A percentile compares a stretch with the other conserved stretches of the same genome.
These are phyloP conservation scores for Stagonosporopsis tanaceti DNA, from an alignment of 2,329 filamentous ascomycete genomes.

Conservation along the genomic window DNA sequence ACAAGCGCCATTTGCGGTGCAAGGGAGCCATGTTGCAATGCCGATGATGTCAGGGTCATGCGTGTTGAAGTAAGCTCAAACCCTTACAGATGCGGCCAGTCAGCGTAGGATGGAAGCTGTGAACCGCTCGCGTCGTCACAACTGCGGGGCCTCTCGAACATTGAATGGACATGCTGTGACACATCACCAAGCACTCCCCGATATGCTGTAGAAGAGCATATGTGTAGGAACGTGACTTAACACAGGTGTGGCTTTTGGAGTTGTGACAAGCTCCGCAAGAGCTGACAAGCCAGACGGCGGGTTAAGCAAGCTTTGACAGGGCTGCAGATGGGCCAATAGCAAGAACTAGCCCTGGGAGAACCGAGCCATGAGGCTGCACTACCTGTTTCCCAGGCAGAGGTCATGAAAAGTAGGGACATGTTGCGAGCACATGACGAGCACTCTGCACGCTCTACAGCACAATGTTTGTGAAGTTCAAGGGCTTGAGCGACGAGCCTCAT, in stretches of 20 bases:
- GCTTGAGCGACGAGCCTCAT: not conserved
- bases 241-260: not conserved
- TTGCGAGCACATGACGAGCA: not conserved
- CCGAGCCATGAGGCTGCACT: not conserved
- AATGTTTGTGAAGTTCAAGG: not conserved
- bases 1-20: not conserved
- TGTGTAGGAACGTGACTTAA: not conserved
- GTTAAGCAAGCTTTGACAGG: conserved; percentile 11
- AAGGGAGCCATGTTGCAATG: conserved; percentile 4
- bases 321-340: conserved; percentile 1
- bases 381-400: not conserved
- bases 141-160: not conserved
- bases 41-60: conserved; percentile 10
- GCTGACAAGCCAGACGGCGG: conserved; percentile 7
- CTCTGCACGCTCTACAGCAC: not conserved
- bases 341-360: not conserved
- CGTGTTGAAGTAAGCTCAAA: not conserved
- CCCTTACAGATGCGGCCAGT: not conserved
- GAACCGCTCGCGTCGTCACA: not conserved
- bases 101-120: not conserved
- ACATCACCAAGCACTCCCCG: not conserved
- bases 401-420: not conserved
- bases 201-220: not conserved
- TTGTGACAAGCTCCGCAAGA: conserved; percentile 13
- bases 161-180: not conserved